Conservation (phyloP, 768 basidiomycete species). For the Pulveroboletus ravenelii region DNA sequence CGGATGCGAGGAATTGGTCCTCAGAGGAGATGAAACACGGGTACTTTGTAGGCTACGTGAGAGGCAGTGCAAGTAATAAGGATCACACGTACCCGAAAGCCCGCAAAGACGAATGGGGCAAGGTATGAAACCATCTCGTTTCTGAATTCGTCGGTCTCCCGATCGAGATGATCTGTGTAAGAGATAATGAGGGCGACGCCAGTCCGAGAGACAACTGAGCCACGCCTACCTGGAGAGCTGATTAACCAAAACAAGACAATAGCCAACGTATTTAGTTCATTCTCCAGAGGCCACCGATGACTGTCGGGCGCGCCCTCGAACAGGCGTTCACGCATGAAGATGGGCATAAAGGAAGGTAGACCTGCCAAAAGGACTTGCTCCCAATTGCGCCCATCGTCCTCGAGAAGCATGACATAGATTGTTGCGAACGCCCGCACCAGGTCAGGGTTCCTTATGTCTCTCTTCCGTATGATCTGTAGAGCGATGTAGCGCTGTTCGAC, state of each 20-base stretch:
- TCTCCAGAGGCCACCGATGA: constrained; percentile 47
- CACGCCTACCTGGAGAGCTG: constrained; percentile 28
- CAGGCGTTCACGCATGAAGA: constrained; percentile 38
- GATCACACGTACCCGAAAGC: constrained; percentile 41
- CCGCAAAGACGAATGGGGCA: constrained; percentile 45
- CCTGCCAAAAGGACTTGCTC: constrained; percentile 43
- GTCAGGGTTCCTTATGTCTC: constrained; percentile 31
- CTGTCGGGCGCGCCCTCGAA: constrained; percentile 36
- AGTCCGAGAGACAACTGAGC: background rate
- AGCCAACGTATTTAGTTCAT: constrained; percentile 42
- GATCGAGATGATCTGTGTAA: constrained; percentile 17
- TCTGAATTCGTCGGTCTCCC: constrained; percentile 33
- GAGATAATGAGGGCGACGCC: background rate
- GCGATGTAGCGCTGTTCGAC: constrained; percentile 41
- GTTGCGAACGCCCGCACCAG: constrained; percentile 47
- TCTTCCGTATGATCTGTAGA: constrained; percentile 42
- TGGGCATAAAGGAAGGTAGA: constrained; percentile 37
- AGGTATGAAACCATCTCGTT: constrained; percentile 35
- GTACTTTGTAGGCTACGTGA: constrained; percentile 18
- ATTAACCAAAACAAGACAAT: constrained; percentile 47
- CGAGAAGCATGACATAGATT: constrained; percentile 55
- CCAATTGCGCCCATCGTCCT: constrained; percentile 47
- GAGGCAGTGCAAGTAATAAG: background rate
- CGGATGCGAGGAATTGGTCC: constrained; percentile 24
- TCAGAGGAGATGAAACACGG: constrained; percentile 41